These are phyloP conservation scores for Solanum hybrid DNA, from an alignment of 305 asterid species.

Conservation along the genomic window DNA sequence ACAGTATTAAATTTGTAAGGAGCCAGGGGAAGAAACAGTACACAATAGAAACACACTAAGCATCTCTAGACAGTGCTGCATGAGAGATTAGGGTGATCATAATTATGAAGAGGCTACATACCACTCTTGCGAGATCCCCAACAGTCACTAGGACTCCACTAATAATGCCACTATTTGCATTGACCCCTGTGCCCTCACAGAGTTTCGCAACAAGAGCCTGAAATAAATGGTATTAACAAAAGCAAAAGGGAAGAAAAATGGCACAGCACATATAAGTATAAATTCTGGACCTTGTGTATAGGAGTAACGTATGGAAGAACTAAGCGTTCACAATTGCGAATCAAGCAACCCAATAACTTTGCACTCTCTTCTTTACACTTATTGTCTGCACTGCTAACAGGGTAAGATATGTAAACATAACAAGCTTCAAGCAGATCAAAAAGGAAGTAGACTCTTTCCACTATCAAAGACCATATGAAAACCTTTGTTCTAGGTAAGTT, in stretches of 20 bases:
- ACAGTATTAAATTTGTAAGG: no score
- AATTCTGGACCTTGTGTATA: slow-evolving; percentile 71
- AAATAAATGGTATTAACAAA: slow-evolving; percentile 9
- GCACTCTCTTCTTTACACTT: slow-evolving; percentile 99
- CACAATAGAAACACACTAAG: no score
- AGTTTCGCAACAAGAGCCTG: slow-evolving; percentile 89
- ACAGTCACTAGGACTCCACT: slow-evolving; percentile 33
- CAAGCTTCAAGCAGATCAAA: slow-evolving; percentile 5
- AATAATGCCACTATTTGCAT: slow-evolving; percentile 85
- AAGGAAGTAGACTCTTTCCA: slow-evolving; percentile 7
- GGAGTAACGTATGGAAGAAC: slow-evolving; percentile 94
- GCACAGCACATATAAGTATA: slow-evolving; percentile 1
- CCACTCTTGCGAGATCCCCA: slow-evolving; percentile 99
- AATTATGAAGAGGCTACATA: slow-evolving; percentile 28
- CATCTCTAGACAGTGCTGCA: background rate
- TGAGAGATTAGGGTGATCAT: background rate
- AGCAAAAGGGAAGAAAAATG: background rate
- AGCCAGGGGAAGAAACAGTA: no score
- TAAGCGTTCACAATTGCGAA: slow-evolving; percentile 93
- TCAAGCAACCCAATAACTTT: slow-evolving; percentile 88
- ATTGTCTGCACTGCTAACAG: slow-evolving; percentile 81
- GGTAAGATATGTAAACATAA: slow-evolving; percentile 22
- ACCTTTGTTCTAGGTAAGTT: slow-evolving; percentile 96
- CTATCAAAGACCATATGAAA: background rate
- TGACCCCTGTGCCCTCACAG: slow-evolving; percentile 79